Evolutionary conservation across 1,284 basidiomycete genomes (phyloP).

Genomic region (Cerioporus squamosus): DNA sequence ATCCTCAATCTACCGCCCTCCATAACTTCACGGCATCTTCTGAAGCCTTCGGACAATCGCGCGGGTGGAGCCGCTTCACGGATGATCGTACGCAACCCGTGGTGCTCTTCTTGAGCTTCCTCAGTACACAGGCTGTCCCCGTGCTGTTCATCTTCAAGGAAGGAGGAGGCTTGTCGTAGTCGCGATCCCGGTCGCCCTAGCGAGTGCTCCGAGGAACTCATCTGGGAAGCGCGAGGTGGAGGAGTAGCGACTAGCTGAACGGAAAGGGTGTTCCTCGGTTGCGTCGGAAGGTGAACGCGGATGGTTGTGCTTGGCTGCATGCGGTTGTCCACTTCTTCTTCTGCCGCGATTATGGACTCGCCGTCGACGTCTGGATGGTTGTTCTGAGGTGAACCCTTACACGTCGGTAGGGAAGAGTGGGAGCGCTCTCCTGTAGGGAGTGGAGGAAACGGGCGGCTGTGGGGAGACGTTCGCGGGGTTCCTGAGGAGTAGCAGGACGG

Average conservation of each 20-base stretch:
- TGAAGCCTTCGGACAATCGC: constrained; percentile 84
- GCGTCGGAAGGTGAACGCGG: too few relatives aligned
- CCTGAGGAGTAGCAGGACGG: constrained; percentile 61
- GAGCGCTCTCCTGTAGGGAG: constrained; percentile 52
- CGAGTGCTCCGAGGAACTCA: constrained; percentile 67
- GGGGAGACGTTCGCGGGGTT: constrained; percentile 80
- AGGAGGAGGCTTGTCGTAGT: constrained; percentile 38
- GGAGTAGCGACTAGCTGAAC: constrained; percentile 81
- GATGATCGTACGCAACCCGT: constrained; percentile 46
- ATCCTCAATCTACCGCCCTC: constrained; percentile 85
- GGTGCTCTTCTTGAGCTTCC: constrained; percentile 70
- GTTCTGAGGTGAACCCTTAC: too few relatives aligned
- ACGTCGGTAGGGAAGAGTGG: too few relatives aligned
- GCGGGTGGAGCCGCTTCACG: constrained; percentile 67
- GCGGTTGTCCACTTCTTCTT: too few relatives aligned
- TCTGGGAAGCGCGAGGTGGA: constrained; percentile 55
- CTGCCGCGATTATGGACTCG: too few relatives aligned
- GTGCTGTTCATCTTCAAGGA: constrained; percentile 40
- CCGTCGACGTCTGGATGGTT: too few relatives aligned
- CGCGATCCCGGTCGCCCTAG: constrained; percentile 61
- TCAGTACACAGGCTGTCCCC: constrained; percentile 55
- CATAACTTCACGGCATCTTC: constrained; percentile 84
- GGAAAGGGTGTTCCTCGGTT: constrained; percentile 47
- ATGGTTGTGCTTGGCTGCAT: too few relatives aligned
- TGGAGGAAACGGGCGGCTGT: constrained; percentile 90